These are phyloP conservation scores for Licmophora abbreviata DNA, from an alignment of 108 stramenopile genomes.

Conservation along the genomic window DNA sequence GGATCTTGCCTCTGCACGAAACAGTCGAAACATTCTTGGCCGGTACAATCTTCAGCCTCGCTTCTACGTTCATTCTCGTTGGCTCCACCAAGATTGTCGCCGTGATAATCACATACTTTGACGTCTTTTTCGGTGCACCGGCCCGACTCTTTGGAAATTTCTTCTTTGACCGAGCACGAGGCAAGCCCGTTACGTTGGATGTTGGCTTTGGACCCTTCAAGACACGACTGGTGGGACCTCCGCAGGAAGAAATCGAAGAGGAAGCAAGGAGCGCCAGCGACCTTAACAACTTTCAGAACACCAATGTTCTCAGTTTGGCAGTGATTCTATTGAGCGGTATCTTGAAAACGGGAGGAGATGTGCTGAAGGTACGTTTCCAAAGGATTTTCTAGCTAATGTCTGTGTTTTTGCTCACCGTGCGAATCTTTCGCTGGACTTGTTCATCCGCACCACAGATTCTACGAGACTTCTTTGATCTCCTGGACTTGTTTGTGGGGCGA, in stretches of 20 bases:
- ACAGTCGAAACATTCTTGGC: conserved; percentile 89
- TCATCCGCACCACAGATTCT: conserved; percentile 22
- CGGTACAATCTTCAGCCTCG: conserved; percentile 85
- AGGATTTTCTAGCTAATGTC: no score
- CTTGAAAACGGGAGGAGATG: conserved; percentile 63
- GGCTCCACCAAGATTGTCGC: conserved; percentile 86
- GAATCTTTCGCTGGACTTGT: background rate
- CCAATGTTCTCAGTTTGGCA: conserved; percentile 20
- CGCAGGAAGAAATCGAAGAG: conserved; percentile 37
- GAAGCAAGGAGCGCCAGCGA: conserved; percentile 23
- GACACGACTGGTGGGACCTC: conserved; percentile 74
- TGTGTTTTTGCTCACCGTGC: no score
- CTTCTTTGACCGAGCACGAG: conserved; percentile 74
- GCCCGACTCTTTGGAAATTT: conserved; percentile 75
- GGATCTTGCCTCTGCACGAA: conserved; percentile 88
- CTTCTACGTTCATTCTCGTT: conserved; percentile 88
- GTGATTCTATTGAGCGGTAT: conserved; percentile 48
- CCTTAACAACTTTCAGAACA: conserved; percentile 29
- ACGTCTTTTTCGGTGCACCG: conserved; percentile 65
- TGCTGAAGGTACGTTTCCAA: conserved; percentile 38
- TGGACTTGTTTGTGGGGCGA: conserved; percentile 85
- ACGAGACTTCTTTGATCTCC: conserved; percentile 60
- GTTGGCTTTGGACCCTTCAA: conserved; percentile 77
- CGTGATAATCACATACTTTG: conserved; percentile 79
- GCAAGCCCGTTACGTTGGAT: conserved; percentile 84